Evolutionary conservation across 2,329 filamentous ascomycete genomes (phyloP).

Genomic region (Fusarium mexicanum): DNA sequence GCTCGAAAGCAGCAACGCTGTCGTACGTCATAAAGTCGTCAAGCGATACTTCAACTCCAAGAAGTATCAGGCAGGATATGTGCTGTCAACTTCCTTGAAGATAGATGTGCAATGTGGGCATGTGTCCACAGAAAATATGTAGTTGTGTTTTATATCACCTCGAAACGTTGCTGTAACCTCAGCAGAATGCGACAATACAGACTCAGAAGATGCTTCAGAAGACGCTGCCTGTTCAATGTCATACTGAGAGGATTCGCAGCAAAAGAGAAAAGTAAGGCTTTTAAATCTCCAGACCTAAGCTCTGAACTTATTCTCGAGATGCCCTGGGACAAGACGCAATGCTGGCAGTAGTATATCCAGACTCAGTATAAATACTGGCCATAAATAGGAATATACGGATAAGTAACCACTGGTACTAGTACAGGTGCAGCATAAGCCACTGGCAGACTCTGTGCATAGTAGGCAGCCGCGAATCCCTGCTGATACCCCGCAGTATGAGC

Average conservation of each 20-base stretch:
- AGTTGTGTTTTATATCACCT: accelerated
- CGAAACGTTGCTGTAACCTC: not conserved
- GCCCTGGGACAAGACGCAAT: too few relatives aligned
- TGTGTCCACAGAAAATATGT: not conserved
- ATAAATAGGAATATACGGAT: not conserved
- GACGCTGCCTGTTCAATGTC: not conserved
- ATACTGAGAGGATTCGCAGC: not conserved
- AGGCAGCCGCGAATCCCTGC: not conserved
- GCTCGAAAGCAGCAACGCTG: not conserved
- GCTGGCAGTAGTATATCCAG: not conserved
- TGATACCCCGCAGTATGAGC: not conserved
- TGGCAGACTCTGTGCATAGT: not conserved
- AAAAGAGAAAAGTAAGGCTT: too few relatives aligned
- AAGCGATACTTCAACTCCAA: accelerated
- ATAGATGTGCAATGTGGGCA: not conserved
- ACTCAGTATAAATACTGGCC: not conserved
- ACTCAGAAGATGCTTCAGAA: too few relatives aligned
- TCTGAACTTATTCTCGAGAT: not conserved
- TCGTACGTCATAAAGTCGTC: not conserved
- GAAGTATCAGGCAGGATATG: too few relatives aligned
- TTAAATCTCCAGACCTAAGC: accelerated
- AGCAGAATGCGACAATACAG: not conserved
- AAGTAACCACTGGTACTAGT: not conserved
- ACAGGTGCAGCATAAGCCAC: not conserved
- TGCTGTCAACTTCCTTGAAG: accelerated